These are phyloP conservation scores for Penicillium manginii DNA, from an alignment of 495 filamentous ascomycete species.

Conservation along the genomic window DNA sequence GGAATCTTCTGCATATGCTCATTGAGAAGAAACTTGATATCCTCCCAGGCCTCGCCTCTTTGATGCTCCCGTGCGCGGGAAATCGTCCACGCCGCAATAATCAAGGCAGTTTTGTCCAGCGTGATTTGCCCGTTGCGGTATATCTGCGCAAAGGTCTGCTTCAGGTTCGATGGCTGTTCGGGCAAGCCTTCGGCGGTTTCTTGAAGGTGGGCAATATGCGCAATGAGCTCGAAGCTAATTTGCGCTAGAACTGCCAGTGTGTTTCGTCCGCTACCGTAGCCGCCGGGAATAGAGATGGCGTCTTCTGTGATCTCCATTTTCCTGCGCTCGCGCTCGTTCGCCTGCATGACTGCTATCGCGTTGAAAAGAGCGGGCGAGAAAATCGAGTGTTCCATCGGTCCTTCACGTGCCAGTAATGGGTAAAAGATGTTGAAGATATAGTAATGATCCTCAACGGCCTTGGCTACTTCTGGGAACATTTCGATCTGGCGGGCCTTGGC, in stretches of 20 bases:
- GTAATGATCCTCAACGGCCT: conserved; percentile 44
- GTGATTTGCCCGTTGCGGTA: conserved; percentile 48
- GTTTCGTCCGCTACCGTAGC: conserved; percentile 43
- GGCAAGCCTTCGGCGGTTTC: conserved; percentile 28
- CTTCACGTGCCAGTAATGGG: conserved; percentile 39
- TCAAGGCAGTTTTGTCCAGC: conserved; percentile 44
- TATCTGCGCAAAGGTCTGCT: conserved; percentile 45
- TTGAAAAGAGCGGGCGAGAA: conserved; percentile 51
- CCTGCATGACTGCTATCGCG: conserved; percentile 45
- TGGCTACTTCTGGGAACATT: conserved; percentile 36
- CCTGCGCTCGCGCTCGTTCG: conserved; percentile 46
- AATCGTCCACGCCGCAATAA: conserved; percentile 47
- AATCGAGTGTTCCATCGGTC: conserved; percentile 46
- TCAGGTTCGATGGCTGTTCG: conserved; percentile 37
- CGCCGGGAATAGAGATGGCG: conserved; percentile 34
- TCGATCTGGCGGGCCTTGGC: conserved; percentile 40
- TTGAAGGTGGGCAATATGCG: conserved; percentile 42
- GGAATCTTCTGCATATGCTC: conserved; percentile 40
- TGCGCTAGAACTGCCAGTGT: conserved; percentile 44
- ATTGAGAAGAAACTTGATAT: conserved; percentile 37
- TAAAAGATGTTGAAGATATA: conserved; percentile 53
- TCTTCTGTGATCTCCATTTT: conserved; percentile 39
- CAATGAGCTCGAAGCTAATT: conserved; percentile 48
- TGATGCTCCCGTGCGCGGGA: conserved; percentile 37
- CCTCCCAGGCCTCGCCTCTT: conserved; percentile 34